These are phyloP conservation scores for Chalciporus pseudorubinellus DNA, from an alignment of 768 basidiomycete genomes.

Conservation along the genomic window DNA sequence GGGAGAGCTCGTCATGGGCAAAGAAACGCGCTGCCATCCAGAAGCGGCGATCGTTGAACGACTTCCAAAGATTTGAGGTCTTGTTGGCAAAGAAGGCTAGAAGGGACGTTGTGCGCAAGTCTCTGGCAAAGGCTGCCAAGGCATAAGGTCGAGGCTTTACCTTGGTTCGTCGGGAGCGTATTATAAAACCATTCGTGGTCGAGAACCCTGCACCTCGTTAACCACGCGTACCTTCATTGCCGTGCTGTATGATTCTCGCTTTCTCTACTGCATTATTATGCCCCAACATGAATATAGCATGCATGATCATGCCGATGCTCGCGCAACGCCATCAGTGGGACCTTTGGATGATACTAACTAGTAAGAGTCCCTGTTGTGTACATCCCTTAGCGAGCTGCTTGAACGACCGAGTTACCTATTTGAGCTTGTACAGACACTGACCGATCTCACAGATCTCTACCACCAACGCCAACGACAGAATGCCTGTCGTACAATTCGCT, in stretches of 20 bases:
- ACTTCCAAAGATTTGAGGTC: constrained; percentile 90
- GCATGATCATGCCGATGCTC: neutral
- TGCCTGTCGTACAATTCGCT: constrained; percentile 79
- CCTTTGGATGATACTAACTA: neutral
- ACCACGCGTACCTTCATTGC: neutral
- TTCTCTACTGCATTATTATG: constrained; percentile 1
- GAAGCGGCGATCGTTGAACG: constrained; percentile 73
- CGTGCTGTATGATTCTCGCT: neutral
- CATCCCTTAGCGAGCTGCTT: no score
- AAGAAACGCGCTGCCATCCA: constrained; percentile 75
- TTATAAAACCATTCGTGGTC: neutral
- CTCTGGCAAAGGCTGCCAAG: constrained; percentile 48
- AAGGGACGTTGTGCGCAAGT: constrained; percentile 74
- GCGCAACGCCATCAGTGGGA: no score
- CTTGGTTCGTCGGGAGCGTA: neutral
- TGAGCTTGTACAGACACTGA: constrained; percentile 2
- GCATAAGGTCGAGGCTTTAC: constrained; percentile 9
- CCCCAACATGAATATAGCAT: constrained; percentile 9
- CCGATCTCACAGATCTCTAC: neutral
- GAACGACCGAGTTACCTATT: constrained; percentile 8
- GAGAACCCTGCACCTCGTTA: neutral
- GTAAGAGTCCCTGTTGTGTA: no score
- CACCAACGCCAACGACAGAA: constrained; percentile 17
- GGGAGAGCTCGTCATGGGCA: constrained; percentile 87
- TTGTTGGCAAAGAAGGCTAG: constrained; percentile 88